Base-by-base conservation (phyloP, 208 protist genomes). In the Crithidia expoeki region DNA sequence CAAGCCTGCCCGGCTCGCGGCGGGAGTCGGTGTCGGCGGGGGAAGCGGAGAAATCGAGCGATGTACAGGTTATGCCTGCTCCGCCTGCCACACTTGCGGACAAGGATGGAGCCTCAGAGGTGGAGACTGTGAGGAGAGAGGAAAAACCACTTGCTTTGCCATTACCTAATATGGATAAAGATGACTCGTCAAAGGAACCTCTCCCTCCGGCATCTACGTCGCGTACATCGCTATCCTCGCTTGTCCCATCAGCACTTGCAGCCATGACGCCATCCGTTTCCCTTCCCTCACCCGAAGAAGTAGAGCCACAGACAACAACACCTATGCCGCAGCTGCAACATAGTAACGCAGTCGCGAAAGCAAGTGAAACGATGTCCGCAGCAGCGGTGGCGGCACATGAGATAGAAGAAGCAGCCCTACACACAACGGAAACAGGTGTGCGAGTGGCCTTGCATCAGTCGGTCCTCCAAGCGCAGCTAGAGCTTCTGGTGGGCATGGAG, bases 401-500 rank as follows among this genome's bases (percentile, higher is more conserved):
- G n/a, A n/a, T n/a, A n/a, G n/a, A n/a, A n/a, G n/a, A n/a, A n/a
- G n/a, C n/a, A n/a, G n/a, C n/a, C n/a, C n/a, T n/a, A n/a, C n/a
- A n/a, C n/a, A n/a, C 32, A 11, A 2, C 49, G 9, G 60, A 19
- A 4, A 11, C 10, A 11, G 33, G 40, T 28, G 30, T 67, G 9
- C 27, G 42, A 3, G 52, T 27, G 10, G 4, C 11, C 11, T 25
- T 68, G 25, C 68, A 49, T 32, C 23, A 25, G 17, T 65, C 62
- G 10, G 61, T 76, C 3, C 0, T 49, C 46, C 40, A 42, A 23
- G 38, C 32, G 12, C 70, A 69, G 27, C 19, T 69, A 40, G 28
- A 50, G 42, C 14, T 76, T 2, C 36, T 76, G 14, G 11, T 4
- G 3, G 62, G 47, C n/a, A 46, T 70, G 42, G 55, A 76, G 34